Evolutionary conservation across 352 stramenopile genomes (phyloP), one percentile per base, ranked within the genome.

Genomic region (Globisporangium recalcitrans): DNA sequence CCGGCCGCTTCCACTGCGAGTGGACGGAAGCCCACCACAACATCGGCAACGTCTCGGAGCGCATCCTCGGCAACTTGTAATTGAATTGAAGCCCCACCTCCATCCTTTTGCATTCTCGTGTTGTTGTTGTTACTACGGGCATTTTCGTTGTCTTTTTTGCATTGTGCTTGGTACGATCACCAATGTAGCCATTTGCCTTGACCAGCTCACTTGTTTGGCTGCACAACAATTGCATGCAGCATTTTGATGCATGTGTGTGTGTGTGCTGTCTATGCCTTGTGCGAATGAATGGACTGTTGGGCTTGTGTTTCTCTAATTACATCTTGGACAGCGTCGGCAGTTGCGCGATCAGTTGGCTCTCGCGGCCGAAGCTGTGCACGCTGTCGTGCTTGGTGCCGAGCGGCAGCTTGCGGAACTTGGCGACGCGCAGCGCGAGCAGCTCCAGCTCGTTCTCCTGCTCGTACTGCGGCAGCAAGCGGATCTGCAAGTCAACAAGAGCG

Each of bases 1-100:
- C 97, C 57, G 95, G 96, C 56, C 85, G 85, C 53, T 99, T 98
- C 80, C 97, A 99, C 88, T 98, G 90, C 71, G 83, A 97, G 54
- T 99, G 97, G 97, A 98, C 97, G 24, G 93, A 97, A 52, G 90
- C 88, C 38, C 97, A 99, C 80, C 97, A 98, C 80, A 96, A 86
- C 82, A 98, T 99, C 72, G 96, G 95, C 57, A 93, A 98, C 78
- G 85, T 98, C 34, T 79, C 80, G 62, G 93, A 98, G 63, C 92
- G 96, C 63, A 96, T 94, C 36, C 88, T 87, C 49, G 95, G 96
- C 70, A 97, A 99, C 76, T 73, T 94, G 61, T 93, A 92, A 88
- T 72, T 59, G 31, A 32, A 57, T 52, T 32, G 29, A 64, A 44
- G 36, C 36, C 36, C 36, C 36, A 14, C 13, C 11, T 11, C 36